Evolutionary conservation across 2,329 filamentous ascomycete species (phyloP), one percentile per base, ranked within the genome.

Genomic region (Exophiala sideris): DNA sequence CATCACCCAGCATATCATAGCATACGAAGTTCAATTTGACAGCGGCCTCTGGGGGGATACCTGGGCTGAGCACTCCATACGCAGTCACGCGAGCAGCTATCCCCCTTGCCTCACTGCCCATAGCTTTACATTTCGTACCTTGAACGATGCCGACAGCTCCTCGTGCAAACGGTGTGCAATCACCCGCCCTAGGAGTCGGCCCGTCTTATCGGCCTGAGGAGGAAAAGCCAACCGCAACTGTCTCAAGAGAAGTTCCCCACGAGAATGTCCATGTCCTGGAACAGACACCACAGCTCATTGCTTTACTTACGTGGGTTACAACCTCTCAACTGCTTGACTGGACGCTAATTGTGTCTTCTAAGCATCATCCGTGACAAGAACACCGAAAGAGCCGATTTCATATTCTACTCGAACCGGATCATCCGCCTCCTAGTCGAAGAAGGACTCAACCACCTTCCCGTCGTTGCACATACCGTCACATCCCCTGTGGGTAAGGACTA

Each of bases 361-460:
- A 97, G 92, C 59, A 96, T 96, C 82, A 97, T 99, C 69, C 87
- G 94, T 65, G 91, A 96, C 72, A 89, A 88, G 71, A 82, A 87
- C 63, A 99, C 94, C 5, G 84, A 87, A 52, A 88, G 94, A 55
- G 94, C 91, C 59, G 94, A 99, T 73, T 99, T 99, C 71, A 96
- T 99, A 69, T 99, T 99, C 76, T 96, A 97, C 77, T 96, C 91
- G 40, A 99, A 99, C 75, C 85, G 94, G 56, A 97, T 99, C 70
- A 97, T 97, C 70, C 89, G 94, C 32, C 80, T 99, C 39, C 81
- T 99, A 5, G 94, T 99, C 38, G 94, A 99, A 73, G 94, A 99
- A 74, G 94, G 94, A 3, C 79, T 99, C 50, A 99, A 99, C 72
- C 94, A 99, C 71, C 82, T 99, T 39, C 94, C 94, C 1, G 90